Conservation (phyloP, 257 asterid species). For the Ophiorrhiza pumila region DNA sequence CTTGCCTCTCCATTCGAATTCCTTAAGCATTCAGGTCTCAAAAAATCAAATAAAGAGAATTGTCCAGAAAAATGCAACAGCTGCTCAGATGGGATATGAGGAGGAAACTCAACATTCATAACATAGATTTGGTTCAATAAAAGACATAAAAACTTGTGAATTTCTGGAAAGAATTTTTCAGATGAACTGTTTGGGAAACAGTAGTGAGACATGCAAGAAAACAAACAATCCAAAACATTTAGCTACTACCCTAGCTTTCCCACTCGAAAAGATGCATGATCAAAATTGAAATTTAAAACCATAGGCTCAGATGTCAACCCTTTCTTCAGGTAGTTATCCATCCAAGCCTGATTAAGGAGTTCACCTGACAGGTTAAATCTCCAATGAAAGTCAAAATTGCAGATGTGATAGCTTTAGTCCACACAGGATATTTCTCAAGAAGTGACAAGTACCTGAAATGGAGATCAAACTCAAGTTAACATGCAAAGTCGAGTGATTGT, state of each 20-base stretch:
- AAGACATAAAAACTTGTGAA: not conserved
- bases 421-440: slow-evolving; percentile 76
- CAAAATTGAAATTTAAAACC: no score
- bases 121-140: not conserved
- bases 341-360: slow-evolving; percentile 17
- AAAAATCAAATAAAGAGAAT: not conserved
- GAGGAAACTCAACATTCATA: not conserved
- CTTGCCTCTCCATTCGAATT: no score
- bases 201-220: not conserved
- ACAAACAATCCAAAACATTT: not conserved
- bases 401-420: slow-evolving; percentile 80
- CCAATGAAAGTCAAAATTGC: slow-evolving; percentile 72
- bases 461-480: slow-evolving; percentile 16
- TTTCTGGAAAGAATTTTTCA: not conserved
- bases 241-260: not conserved
- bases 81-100: not conserved
- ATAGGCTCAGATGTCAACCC: not conserved
- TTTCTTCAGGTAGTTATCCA: slow-evolving; percentile 7
- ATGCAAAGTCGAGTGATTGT: not conserved
- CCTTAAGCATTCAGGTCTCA: not conserved
- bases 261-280: not conserved
- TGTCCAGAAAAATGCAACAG: not conserved
- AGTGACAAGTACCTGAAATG: slow-evolving; percentile 78
- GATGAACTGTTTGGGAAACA: not conserved
- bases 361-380: slow-evolving; percentile 88